A percentile compares a stretch with the other conserved stretches of the same genome.
Evolutionary conservation across 2,329 filamentous ascomycete genomes (phyloP).

Genomic region (Trichoderma sp.): DNA sequence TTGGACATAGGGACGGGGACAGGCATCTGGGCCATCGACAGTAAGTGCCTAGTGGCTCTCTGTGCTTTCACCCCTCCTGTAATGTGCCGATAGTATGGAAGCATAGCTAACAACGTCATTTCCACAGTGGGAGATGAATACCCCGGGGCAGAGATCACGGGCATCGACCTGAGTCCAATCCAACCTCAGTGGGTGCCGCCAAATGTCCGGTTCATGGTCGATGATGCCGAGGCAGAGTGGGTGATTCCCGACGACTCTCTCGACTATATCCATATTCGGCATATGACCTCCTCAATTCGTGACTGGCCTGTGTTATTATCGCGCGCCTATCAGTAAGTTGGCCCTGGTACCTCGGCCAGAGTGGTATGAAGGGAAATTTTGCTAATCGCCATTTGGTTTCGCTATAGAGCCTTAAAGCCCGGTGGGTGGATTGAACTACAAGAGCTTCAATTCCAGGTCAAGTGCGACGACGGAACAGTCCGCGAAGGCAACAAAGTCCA

Average conservation of each 20-base stretch:
- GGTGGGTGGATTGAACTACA: slow-evolving; percentile 48
- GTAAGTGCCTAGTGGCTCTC: slow-evolving; percentile 24
- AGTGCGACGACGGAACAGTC: slow-evolving; percentile 31
- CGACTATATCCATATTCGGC: slow-evolving; percentile 35
- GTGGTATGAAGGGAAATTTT: background rate
- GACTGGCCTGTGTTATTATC: slow-evolving; percentile 28
- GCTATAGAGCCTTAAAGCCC: slow-evolving; percentile 33
- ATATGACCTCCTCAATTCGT: slow-evolving; percentile 28
- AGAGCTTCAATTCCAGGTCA: slow-evolving; percentile 29
- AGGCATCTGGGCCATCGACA: slow-evolving; percentile 46
- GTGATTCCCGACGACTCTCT: slow-evolving; percentile 32
- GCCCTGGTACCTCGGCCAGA: background rate
- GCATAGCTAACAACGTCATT: background rate
- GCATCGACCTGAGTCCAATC: slow-evolving; percentile 40
- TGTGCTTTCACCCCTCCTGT: background rate
- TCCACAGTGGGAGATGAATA: slow-evolving; percentile 36
- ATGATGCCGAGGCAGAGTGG: slow-evolving; percentile 43
- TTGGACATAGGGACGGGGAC: slow-evolving; percentile 41
- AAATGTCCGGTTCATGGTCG: slow-evolving; percentile 38
- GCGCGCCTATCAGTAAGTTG: background rate
- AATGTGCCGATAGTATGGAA: background rate
- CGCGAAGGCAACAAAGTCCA: slow-evolving; percentile 28
- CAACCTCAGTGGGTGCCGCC: slow-evolving; percentile 34
- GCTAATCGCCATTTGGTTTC: background rate
- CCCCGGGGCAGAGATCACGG: slow-evolving; percentile 37